Base-by-base conservation (phyloP, 176 grass and related monocot genomes). In the Eremochloa ophiuroides region DNA sequence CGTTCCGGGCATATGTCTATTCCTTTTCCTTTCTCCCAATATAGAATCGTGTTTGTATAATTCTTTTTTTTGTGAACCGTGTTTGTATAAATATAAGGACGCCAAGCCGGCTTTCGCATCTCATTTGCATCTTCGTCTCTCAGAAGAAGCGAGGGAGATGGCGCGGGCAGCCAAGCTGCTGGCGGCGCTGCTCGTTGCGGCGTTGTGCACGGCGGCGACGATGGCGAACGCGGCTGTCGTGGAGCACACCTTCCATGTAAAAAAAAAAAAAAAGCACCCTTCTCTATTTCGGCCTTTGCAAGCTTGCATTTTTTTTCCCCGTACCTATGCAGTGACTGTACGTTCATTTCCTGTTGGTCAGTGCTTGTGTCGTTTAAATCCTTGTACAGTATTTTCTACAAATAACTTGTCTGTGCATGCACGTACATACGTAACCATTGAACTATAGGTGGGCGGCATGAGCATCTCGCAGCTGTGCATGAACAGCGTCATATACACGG, bases 231-330 rank as follows among this genome's bases (percentile, higher is more conserved):
- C 42, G 14, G 80, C 85, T 0, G 73, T 83, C 58, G 80, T 87
- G 66, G 43, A 87, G 34, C 74, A 83, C 85, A 83, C 56, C 33
- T 83, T 87, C 80, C 27, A 62, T 22, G 85, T 87, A 82, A 81
- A 63, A 80, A 17, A 12, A 51, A 17, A 47, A 0, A 47, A 47
- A 16, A 18, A 0, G 20, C 18, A 50, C 47, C 47, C 2, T 8
- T 50, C 47, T 50, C 17, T 20, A 14, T 50, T 50, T 8, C 12
- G 1, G 15, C n/a, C 2, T 18, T 27, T 55, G 6, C 4, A 33
- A 17, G 22, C 48, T 50, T 7, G 11, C 12, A 61, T 39, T 22
- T 3, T 18, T n/a, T n/a, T n/a, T n/a, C n/a, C n/a, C 30, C 3
- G 50, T 55, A 55, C 2, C 20, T 8, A 55, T n/a, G 20, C 8